phyloP scores from a whole-genome alignment of 352 stramenopile genomes.

The Globisporangium nagaii region DNA sequence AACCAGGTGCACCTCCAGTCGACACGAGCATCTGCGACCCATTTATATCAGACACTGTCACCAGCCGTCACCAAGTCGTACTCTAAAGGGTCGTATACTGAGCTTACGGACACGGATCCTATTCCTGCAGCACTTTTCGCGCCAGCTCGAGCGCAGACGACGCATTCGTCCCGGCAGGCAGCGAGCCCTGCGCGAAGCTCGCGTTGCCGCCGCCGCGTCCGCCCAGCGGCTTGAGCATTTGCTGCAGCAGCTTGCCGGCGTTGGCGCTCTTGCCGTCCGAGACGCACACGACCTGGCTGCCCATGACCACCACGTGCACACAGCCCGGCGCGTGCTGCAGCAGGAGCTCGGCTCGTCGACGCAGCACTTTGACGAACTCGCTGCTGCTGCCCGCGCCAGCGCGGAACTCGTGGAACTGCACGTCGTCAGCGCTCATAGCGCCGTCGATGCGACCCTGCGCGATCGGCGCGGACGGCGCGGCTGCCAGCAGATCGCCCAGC shows the following conservation, averaged over 20 bases:
- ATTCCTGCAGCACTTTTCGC: slow-evolving; percentile 11
- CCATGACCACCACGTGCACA: slow-evolving; percentile 47
- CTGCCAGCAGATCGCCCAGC: slow-evolving; percentile 45
- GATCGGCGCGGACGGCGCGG: slow-evolving; percentile 31
- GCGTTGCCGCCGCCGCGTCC: slow-evolving; percentile 55
- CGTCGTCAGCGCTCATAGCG: background rate
- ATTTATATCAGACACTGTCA: background rate
- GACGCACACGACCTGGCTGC: slow-evolving; percentile 46
- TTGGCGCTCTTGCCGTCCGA: slow-evolving; percentile 25
- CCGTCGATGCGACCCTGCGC: slow-evolving; percentile 19
- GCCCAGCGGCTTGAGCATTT: slow-evolving; percentile 41
- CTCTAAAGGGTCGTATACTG: background rate
- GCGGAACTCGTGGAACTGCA: slow-evolving; percentile 30
- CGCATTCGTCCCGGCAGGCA: slow-evolving; percentile 10
- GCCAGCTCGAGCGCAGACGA: slow-evolving; percentile 18
- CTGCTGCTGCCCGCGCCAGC: slow-evolving; percentile 4
- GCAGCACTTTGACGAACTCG: slow-evolving; percentile 49
- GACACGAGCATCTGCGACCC: background rate
- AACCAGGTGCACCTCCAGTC: background rate
- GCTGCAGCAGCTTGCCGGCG: slow-evolving; percentile 53
- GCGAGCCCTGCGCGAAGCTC: slow-evolving; percentile 55
- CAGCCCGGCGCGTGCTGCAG: slow-evolving; percentile 19
- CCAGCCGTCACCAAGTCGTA: background rate
- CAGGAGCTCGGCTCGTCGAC: slow-evolving; percentile 58
- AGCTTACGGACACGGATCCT: background rate